These are phyloP conservation scores for Colletotrichum agaves DNA, from an alignment of 2,329 filamentous ascomycete species.

Conservation along the genomic window DNA sequence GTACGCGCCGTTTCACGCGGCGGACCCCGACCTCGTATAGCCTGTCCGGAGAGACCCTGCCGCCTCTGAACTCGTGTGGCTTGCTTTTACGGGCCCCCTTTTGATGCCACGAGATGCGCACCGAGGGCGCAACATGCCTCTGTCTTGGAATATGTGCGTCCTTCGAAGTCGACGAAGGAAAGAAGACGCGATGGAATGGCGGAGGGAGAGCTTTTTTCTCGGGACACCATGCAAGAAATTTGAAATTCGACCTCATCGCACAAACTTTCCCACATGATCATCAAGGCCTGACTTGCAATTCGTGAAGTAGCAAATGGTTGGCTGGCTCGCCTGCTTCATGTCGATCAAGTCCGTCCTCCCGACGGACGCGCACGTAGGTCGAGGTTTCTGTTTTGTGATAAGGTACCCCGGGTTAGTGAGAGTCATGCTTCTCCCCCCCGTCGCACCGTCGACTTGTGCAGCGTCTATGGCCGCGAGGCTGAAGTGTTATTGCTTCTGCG, in stretches of 20 bases:
- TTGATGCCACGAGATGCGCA: not conserved
- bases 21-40: constrained; percentile 10
- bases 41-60: not conserved
- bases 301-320: not conserved
- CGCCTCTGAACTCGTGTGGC: not conserved
- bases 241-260: constrained; percentile 5
- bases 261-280: constrained; percentile 33
- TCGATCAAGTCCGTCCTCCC: not conserved
- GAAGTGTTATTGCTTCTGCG: not conserved
- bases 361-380: not conserved
- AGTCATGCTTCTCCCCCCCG: not conserved
- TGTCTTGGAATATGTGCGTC: constrained; percentile 6
- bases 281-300: constrained; percentile 2
- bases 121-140: not conserved
- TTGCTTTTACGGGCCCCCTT: not conserved
- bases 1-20: constrained; percentile 13
- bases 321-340: not conserved
- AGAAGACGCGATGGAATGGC: constrained; percentile 6
- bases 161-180: not conserved
- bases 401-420: not conserved
- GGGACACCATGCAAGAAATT: not conserved
- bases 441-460: not conserved
- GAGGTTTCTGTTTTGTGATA: constrained; percentile 2
- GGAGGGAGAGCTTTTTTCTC: not conserved
- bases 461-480: constrained; percentile 16